Base-by-base conservation (phyloP, 73 alveolate species). In the Breviolum minutum region DNA sequence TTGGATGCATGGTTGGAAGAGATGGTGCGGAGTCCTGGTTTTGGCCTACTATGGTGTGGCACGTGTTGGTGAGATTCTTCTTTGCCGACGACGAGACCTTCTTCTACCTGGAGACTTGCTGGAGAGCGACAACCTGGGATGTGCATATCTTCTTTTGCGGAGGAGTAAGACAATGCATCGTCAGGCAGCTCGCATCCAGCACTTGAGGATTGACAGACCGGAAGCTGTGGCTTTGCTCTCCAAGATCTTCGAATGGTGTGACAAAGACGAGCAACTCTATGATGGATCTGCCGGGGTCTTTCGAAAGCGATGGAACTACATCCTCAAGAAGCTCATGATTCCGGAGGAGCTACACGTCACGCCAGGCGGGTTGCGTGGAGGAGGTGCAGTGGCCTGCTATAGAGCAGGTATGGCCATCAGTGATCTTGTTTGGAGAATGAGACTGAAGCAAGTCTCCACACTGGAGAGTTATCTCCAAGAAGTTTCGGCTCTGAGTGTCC, bases 381-480 rank as follows among this genome's bases (percentile, higher is more conserved):
- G 81, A 0, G 95, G 95, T 0, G 80, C 82, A 14, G 95, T 87
- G 60, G 26, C 0, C 14, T 8, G 24, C 66, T 87, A 87, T 16
- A 24, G 68, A 19, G 64, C 8, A 8, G 54, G 81, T 8, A 11
- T 70, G 54, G 22, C 82, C 30, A 63, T 87, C 8, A 10, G 24
- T 0, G 82, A 87, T 40, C 7, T 87, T 8, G 30, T 63, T 16
- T 87, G 95, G 95, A 16, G 68, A 5, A 87, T 87, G 95, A 32
- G 95, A 0, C 66, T 87, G 17, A 26, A 64, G 14, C 27, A 24
- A 6, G 68, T n/a, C 20, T 8, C 1, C 14, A 87, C 95, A 63
- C 82, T 87, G 82, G 95, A 63, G 32, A 87, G 82, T 54, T 87
- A 87, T 27, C 66, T 87, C 2, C 95, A 87, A 20, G 95, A 87